A percentile compares a stretch with the other conserved stretches of the same genome.
Conservation (phyloP, 306 rosid genomes). For the Inga laurina region DNA sequence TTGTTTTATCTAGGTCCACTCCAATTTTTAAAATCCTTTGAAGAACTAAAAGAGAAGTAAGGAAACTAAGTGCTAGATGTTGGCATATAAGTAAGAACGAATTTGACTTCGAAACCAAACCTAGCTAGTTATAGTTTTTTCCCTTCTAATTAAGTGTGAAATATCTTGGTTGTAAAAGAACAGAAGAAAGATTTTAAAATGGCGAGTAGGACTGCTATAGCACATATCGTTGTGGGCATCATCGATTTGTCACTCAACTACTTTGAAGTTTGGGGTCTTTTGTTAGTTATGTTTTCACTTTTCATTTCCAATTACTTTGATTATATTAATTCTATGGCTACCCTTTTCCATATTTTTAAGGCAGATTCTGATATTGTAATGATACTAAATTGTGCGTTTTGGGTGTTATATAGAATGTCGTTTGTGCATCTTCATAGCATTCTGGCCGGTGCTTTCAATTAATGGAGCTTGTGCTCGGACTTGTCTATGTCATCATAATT, state of each 20-base stretch:
- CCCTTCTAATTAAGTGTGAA: not conserved
- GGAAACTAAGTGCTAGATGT: not conserved
- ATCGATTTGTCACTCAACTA: slow-evolving; percentile 41
- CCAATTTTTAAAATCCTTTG: no score
- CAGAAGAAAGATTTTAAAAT: slow-evolving; percentile 31
- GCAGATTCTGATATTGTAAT: not conserved
- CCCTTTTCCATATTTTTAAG: not conserved
- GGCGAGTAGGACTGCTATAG: slow-evolving; percentile 35
- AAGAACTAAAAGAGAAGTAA: not conserved
- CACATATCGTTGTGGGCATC: slow-evolving; percentile 52
- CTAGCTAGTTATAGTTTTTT: no score
- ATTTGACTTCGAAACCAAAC: not conserved
- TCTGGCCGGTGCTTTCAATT: not conserved
- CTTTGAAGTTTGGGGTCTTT: no score
- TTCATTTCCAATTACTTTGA: no score
- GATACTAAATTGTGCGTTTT: not conserved
- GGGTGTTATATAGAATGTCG: not conserved
- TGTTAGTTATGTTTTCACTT: no score
- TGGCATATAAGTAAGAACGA: not conserved
- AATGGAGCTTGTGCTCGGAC: no score
- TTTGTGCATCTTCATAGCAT: not conserved
- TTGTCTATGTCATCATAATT: no score
- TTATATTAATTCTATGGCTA: no score
- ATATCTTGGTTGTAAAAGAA: not conserved
- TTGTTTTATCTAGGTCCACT: no score